Evolutionary conservation across 441 rosid species (phyloP), one percentile per base, ranked within the genome.

Genomic region (Pelargonium cotyledonis): DNA sequence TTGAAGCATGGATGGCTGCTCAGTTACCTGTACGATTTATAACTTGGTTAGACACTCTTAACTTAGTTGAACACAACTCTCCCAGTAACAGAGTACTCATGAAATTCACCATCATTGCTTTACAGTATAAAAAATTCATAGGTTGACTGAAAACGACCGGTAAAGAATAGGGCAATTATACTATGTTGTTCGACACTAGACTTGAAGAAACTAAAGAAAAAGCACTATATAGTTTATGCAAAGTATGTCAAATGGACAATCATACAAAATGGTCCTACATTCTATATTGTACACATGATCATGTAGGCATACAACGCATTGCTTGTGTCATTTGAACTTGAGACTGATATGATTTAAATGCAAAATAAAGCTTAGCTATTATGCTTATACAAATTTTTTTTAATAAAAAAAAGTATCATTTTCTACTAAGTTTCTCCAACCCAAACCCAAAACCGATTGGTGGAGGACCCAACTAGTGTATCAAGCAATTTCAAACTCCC

Each of bases 1-100:
- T 82, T 85, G 81, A 80, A 96, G 96, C 74, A 86, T 85, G 53
- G 92, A 75, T 23, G 99, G 99, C 75, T 95, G 99, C 90, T 89
- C 98, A 0, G 89, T 82, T 70, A 95, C 96, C 99, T 95, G 90
- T 69, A 68, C 69, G 71, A 78, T 67, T 68, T 73, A 62, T 51
- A 65, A 75, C 44, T 70, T 73, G 68, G 63, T 75, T 71, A 79
- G 69, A 69, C 76, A 64, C 49, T 40, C 73, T 58, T 58, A 23
- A 19, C 41, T 6, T 38, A 38, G 41, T 38, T 38, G 41, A 38
- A 38, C 41, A 6, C 41, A 38, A 38, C 41, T 38, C 8, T 38
- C 10, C 63, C 10, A 58, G 63, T 58, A 58, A 58, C 7, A 38
- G n/a, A 68, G 73, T 49, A 40, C 49, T 70, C 40, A 65, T 4